Evolutionary conservation across 805 yeast species (phyloP), one percentile per base, ranked within the genome.

Genomic region (Candida silvicultrix): DNA sequence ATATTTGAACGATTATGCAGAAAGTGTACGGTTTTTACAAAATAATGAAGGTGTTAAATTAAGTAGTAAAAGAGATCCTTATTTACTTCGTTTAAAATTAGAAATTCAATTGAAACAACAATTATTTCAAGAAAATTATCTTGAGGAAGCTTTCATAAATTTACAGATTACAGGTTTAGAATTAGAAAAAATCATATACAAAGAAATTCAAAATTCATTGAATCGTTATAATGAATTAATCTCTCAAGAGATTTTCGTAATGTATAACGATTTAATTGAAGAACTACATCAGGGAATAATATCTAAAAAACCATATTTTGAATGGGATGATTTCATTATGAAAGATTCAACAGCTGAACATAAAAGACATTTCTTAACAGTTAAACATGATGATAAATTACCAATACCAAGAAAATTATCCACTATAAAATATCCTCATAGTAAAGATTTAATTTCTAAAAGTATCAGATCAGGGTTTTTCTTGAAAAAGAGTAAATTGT

Each of bases 91-190:
- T 62, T 65, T 80, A 34, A 68, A 72, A 41, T 70, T 92, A 51
- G 96, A 90, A 56, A 71, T 80, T 54, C 92, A 85, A 64, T 75
- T 94, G 56, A 82, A 77, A 53, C 77, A 76, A 53, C 96, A 89
- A 63, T 66, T 92, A 43, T 74, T 75, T 20, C 96, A 89, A 64
- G 97, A 92, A 63, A 85, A 83, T 66, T 85, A 82, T 58, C 69
- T 92, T 42, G 88, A 89, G 59, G 96, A 89, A 60, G 96, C 97
- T 0, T 90, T 79, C 62, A 73, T 83, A 53, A 90, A 92, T 63
- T 74, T 90, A 54, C 96, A 92, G 68, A 78, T 79, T 36, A 84
- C 96, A 1, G 96, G 95, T 37, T 78, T 83, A 45, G 94, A 89
- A 62, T 73, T 94, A 49, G 99, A 85, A 61, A 81, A 85, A 56